A percentile compares a stretch with the other conserved stretches of the same genome.
phyloP scores from a whole-genome alignment of 257 asterid species.

The Fraxinus quadrangulata region DNA sequence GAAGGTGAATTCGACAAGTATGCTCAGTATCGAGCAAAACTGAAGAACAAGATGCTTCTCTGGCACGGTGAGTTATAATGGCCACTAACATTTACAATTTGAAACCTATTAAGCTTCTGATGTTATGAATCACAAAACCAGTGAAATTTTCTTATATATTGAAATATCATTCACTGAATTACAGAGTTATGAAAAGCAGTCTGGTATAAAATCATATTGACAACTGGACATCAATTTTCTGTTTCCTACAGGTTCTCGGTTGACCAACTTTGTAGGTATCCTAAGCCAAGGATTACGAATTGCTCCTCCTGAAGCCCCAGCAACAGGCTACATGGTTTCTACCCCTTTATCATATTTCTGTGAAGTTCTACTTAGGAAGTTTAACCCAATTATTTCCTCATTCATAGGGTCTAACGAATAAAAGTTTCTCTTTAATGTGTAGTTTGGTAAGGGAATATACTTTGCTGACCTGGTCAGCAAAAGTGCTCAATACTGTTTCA shows the following conservation, averaged over 20 bases:
- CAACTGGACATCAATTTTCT: slow-evolving; percentile 9
- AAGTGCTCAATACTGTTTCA: slow-evolving; percentile 95
- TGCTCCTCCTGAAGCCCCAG: slow-evolving; percentile 99
- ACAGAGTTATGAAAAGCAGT: background rate
- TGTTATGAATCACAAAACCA: background rate
- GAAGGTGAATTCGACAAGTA: slow-evolving; percentile 82
- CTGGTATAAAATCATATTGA: slow-evolving; percentile 7
- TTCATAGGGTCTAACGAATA: background rate
- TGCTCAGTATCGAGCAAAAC: slow-evolving; percentile 69
- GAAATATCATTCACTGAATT: background rate
- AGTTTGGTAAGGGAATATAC: slow-evolving; percentile 97
- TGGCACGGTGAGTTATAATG: slow-evolving; percentile 80
- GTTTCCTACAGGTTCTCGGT: slow-evolving; percentile 69
- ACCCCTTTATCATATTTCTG: slow-evolving; percentile 11
- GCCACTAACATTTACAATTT: slow-evolving; percentile 19
- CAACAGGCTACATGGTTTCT: slow-evolving; percentile 94
- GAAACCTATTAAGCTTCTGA: slow-evolving; percentile 15
- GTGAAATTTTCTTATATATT: background rate
- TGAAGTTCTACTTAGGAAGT: slow-evolving; percentile 13
- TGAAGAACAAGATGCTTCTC: slow-evolving; percentile 89
- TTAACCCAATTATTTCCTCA: background rate
- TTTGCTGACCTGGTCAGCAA: slow-evolving; percentile 96
- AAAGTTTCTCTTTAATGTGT: slow-evolving; percentile 27
- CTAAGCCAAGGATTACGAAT: slow-evolving; percentile 95
- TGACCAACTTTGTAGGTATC: slow-evolving; percentile 95